Conservation (phyloP, 352 stramenopile genomes). For the Phytophthora fragariae region DNA sequence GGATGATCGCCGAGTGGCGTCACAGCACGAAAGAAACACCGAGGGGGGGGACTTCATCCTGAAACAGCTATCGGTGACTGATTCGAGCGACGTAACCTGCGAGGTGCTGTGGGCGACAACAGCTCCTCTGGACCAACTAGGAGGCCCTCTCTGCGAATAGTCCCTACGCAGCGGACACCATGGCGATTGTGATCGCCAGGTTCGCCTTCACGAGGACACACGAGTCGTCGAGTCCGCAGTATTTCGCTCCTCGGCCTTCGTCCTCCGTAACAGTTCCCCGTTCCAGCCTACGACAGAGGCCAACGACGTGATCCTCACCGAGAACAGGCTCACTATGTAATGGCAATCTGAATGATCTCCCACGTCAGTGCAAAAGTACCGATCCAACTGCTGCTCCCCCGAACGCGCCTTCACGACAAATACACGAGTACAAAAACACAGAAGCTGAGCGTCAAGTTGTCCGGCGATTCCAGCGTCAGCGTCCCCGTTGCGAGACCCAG, state of each 20-base stretch:
- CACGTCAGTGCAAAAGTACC: slow-evolving; percentile 41
- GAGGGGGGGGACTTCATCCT: background rate
- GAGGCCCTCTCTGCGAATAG: slow-evolving; percentile 15
- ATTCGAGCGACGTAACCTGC: background rate
- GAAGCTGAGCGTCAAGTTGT: slow-evolving; percentile 33
- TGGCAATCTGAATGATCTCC: slow-evolving; percentile 36
- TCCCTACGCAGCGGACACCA: slow-evolving; percentile 12
- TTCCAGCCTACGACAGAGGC: slow-evolving; percentile 38
- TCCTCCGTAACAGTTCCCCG: slow-evolving; percentile 28
- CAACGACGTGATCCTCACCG: slow-evolving; percentile 24
- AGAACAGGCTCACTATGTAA: slow-evolving; percentile 12
- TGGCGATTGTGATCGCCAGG: slow-evolving; percentile 21
- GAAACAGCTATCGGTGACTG: background rate
- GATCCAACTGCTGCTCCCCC: slow-evolving; percentile 40
- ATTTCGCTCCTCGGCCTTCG: slow-evolving; percentile 25
- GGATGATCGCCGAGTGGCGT: background rate
- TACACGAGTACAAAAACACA: slow-evolving; percentile 36
- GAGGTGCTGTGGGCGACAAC: background rate
- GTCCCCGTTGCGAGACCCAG: slow-evolving; percentile 37
- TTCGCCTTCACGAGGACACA: slow-evolving; percentile 40
- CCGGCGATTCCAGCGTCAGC: slow-evolving; percentile 25
- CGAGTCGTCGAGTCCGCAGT: slow-evolving; percentile 37
- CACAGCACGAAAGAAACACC: background rate
- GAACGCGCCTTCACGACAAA: slow-evolving; percentile 28
- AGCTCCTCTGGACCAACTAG: slow-evolving; percentile 28